phyloP scores from a whole-genome alignment of 129 eudicot species.

The Chrysanthemum lavandulifolium region DNA sequence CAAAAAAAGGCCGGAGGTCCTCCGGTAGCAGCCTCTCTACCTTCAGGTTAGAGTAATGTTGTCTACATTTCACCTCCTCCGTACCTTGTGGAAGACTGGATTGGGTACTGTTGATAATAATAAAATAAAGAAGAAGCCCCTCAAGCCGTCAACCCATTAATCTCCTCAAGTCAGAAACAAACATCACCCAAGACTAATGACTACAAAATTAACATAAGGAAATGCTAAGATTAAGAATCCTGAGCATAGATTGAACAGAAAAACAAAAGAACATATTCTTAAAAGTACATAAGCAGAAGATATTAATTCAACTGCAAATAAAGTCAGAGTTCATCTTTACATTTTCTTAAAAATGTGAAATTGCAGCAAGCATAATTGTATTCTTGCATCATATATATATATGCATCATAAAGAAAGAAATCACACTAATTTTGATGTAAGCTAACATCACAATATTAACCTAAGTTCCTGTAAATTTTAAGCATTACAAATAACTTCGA shows the following conservation, averaged over 20 bases:
- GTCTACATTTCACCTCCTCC: no score
- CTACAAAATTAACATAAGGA: neutral
- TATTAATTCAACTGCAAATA: conserved; percentile 22
- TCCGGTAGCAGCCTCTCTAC: no score
- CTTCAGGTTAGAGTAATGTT: no score
- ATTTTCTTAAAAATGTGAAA: conserved; percentile 28
- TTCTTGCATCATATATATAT: conserved; percentile 19
- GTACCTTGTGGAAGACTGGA: no score
- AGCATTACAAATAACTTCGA: conserved; percentile 8
- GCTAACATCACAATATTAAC: conserved; percentile 22
- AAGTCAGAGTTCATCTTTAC: conserved; percentile 29
- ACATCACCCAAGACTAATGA: neutral
- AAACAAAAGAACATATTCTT: neutral
- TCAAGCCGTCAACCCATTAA: no score
- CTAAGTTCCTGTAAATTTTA: conserved; percentile 3
- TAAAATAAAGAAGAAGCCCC: no score
- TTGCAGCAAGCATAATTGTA: conserved; percentile 23
- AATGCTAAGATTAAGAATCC: conserved; percentile 2
- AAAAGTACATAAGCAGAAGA: no score
- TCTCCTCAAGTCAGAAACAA: no score
- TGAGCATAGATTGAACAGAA: neutral
- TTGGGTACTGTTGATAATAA: no score
- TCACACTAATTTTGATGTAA: conserved; percentile 26
- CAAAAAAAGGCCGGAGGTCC: no score
- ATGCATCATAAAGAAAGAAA: conserved; percentile 14